Evolutionary conservation across 495 filamentous ascomycete genomes (phyloP).

Genomic region (Aspergillus haitiensis): DNA sequence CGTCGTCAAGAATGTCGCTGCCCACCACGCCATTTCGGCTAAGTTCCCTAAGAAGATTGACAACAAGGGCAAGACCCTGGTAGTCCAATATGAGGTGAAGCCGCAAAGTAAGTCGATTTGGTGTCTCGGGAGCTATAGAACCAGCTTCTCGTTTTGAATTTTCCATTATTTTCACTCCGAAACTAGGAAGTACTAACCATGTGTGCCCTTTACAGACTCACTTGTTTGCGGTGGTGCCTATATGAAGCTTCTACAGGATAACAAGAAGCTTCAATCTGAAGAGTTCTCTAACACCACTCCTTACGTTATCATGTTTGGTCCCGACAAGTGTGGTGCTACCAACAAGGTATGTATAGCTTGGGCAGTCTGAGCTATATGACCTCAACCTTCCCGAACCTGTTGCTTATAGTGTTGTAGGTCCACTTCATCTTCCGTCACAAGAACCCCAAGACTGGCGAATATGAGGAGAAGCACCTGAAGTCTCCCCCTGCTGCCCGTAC

Average conservation of each 20-base stretch:
- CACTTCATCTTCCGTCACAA: slow-evolving; percentile 99
- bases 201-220: slow-evolving; percentile 58
- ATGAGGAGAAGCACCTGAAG: slow-evolving; percentile 98
- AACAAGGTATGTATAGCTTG: slow-evolving; percentile 71
- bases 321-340: slow-evolving; percentile 98
- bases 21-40: slow-evolving; percentile 98
- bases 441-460: slow-evolving; percentile 99
- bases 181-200: too few relatives aligned
- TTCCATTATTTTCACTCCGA: too few relatives aligned
- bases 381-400: neutral
- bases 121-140: neutral
- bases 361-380: slow-evolving; percentile 1
- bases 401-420: slow-evolving; percentile 52
- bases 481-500: slow-evolving; percentile 81
- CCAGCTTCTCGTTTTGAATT: neutral
- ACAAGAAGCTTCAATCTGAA: slow-evolving; percentile 91
- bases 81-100: slow-evolving; percentile 99
- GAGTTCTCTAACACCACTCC: slow-evolving; percentile 98
- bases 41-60: slow-evolving; percentile 97
- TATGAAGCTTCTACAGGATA: slow-evolving; percentile 98
- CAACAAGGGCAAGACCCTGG: slow-evolving; percentile 93
- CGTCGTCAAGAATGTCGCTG: slow-evolving; percentile 93
- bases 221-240: slow-evolving; percentile 99
- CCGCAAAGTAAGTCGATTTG: slow-evolving; percentile 75
- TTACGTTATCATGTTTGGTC: slow-evolving; percentile 99